Evolutionary conservation across 169 alveolate species (phyloP), one percentile per base, ranked within the genome.

Genomic region (Eimeria necatrix): DNA sequence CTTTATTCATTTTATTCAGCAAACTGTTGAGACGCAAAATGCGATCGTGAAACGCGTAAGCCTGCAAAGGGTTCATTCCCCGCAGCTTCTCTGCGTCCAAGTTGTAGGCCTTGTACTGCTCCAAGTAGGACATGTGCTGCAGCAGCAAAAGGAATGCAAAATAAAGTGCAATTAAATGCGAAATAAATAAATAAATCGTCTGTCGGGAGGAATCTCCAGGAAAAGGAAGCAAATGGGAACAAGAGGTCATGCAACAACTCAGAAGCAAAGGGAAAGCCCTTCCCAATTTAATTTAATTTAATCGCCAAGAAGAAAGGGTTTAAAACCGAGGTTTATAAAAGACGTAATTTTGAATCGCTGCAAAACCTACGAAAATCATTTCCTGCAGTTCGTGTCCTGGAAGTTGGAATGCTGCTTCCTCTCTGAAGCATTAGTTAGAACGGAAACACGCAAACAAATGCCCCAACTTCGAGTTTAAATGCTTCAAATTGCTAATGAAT

Each of bases 361-460:
- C 22, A 6, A 6, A 26, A 14, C 87, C 41, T 78, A 78, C 87
- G 26, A 48, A 78, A n/a, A 78, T 78, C 4, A 78, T 78, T 49
- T 78, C 87, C 48, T 78, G 87, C 87, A 78, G 41, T 16, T 78
- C 87, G 64, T 59, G 41, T 4, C 87, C 87, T 3, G 87, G 49
- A 3, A 48, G 48, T 16, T 78, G 64, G 60, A 78, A 78, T 12
- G 87, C 64, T n/a, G 22, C 64, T 48, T 5, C 87, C 14, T 78
- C n/a, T 49, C 87, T 78, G 87, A 41, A 20, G 52, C 12, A 71
- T 26, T 8, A 71, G 4, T n/a, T 48, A 71, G 41, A 32, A 32
- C 41, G 41, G 41, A 32, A 32, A 32, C 41, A 32, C 41, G 41
- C 41, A 32, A 2, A 32, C 41, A 32, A 32, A 32, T 32, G 41